Base-by-base conservation (phyloP, 2,329 filamentous ascomycete species). In the Fusarium sp. region DNA sequence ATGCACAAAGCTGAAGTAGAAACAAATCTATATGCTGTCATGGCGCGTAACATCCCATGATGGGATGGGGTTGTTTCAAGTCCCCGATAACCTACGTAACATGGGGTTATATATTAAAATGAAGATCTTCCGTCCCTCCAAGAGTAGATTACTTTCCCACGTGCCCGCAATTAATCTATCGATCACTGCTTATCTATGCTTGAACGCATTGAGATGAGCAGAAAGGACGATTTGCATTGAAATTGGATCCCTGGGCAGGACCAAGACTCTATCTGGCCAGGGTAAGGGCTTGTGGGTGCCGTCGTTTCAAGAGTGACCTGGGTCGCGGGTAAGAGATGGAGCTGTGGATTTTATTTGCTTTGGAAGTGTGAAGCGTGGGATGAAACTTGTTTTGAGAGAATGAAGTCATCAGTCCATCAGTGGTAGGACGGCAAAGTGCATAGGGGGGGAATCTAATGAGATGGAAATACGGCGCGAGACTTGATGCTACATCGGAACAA, bases 241-340 rank as follows among this genome's bases (percentile, higher is more conserved):
- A 67, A 75, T 67, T 75, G 72, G 62, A 60, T 35, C 63, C 40
- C 40, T 10, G 29, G n/a, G 27, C 6, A 34, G 20, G 38, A 57
- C 47, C 64, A 66, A 58, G 65, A 47, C 18, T 35, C 50, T 18
- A 14, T 29, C 35, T 20, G 54, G 63, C 64, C 6, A 29, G 72
- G 72, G 62, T 66, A 20, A 38, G 56, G 35, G 65, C 57, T 52
- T 50, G 29, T 47, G 40, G 58, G 38, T 34, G 52, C 20, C 31
- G 18, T 56, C 60, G 71, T 73, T 73, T 73, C 68, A 74, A 61
- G 24, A 37, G 24, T 6, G 52, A 62, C 42, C 64, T 45, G 56
- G 67, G 60, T 24, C 42, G 20, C 29, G 52, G n/a, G 59, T 47
- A 27, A 31, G 22, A 14, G 24, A 62, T 64, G 70, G 56, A 37